These are phyloP conservation scores for Collybia mongolica DNA, from an alignment of 768 basidiomycete species.

Conservation along the genomic window DNA sequence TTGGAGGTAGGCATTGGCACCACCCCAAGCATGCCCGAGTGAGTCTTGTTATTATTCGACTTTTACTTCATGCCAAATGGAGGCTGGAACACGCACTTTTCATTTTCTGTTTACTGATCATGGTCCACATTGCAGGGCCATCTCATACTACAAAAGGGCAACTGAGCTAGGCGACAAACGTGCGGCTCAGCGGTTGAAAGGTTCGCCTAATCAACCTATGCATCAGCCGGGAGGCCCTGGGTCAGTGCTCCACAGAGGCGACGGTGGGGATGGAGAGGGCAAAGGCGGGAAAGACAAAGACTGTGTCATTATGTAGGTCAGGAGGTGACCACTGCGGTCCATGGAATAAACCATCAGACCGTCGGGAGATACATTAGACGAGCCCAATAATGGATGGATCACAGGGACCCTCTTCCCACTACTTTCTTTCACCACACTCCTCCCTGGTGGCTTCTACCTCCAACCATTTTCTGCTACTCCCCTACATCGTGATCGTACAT, in stretches of 20 bases:
- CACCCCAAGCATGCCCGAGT: conserved; percentile 63
- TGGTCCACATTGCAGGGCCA: conserved; percentile 45
- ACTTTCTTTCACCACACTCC: too few relatives aligned
- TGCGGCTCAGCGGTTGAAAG: conserved; percentile 78
- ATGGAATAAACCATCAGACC: too few relatives aligned
- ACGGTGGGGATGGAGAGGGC: conserved; percentile 31
- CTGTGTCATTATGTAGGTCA: conserved; percentile 77
- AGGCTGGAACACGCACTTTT: neutral
- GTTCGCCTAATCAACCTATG: conserved; percentile 52
- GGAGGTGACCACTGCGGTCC: neutral
- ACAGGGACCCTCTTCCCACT: too few relatives aligned
- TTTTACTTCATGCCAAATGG: neutral
- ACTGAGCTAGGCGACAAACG: conserved; percentile 94
- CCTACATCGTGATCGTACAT: too few relatives aligned
- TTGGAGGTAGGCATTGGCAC: conserved; percentile 93
- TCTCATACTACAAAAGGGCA: conserved; percentile 84
- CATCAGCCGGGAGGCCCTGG: conserved; percentile 60
- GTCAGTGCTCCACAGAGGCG: conserved; percentile 60
- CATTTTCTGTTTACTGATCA: conserved; percentile 1
- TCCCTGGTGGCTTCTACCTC: too few relatives aligned
- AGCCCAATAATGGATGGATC: too few relatives aligned
- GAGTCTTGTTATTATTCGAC: conserved; percentile 29
- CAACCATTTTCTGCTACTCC: too few relatives aligned
- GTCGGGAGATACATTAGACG: too few relatives aligned
- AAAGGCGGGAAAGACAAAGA: conserved; percentile 74